These are phyloP conservation scores for Pseudogymnoascus sp. DNA, from an alignment of 2,329 filamentous ascomycete species.

Conservation along the genomic window DNA sequence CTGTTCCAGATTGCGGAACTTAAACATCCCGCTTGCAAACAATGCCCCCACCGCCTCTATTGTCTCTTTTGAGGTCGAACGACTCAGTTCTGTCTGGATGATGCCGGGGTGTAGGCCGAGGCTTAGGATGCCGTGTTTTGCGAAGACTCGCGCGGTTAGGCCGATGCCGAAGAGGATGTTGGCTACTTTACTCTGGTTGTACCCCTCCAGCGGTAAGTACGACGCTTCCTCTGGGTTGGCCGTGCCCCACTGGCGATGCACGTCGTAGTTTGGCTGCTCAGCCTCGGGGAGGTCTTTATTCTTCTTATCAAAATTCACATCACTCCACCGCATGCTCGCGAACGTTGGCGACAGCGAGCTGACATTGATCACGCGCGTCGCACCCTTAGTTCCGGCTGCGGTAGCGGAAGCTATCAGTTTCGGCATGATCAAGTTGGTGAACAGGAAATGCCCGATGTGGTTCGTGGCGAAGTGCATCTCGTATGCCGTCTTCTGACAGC, in stretches of 20 bases:
- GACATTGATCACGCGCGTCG: slow-evolving; percentile 18
- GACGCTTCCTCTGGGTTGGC: slow-evolving; percentile 19
- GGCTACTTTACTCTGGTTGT: slow-evolving; percentile 30
- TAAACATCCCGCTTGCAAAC: slow-evolving; percentile 3
- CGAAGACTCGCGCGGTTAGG: slow-evolving; percentile 22
- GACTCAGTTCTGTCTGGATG: slow-evolving; percentile 25
- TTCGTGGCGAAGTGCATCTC: slow-evolving; percentile 20
- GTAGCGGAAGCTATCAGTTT: slow-evolving; percentile 11
- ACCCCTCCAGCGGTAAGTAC: slow-evolving; percentile 28
- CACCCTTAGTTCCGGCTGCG: slow-evolving; percentile 10
- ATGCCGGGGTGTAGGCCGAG: slow-evolving; percentile 14
- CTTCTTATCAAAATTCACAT: slow-evolving; percentile 28
- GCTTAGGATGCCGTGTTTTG: background rate
- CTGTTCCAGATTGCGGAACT: slow-evolving; percentile 16
- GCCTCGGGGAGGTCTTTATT: slow-evolving; percentile 27
- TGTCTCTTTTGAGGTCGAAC: slow-evolving; percentile 15
- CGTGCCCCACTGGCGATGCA: slow-evolving; percentile 20
- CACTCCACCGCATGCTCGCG: slow-evolving; percentile 29
- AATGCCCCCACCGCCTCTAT: slow-evolving; percentile 21
- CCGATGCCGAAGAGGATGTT: slow-evolving; percentile 29
- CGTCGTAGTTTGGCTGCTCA: slow-evolving; percentile 26
- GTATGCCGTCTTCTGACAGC: slow-evolving; percentile 11
- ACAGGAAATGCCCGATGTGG: slow-evolving; percentile 16
- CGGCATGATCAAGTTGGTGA: slow-evolving; percentile 15
- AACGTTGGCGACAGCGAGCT: slow-evolving; percentile 20